Conservation (phyloP, 306 rosid species). For the Inga oerstediana region DNA sequence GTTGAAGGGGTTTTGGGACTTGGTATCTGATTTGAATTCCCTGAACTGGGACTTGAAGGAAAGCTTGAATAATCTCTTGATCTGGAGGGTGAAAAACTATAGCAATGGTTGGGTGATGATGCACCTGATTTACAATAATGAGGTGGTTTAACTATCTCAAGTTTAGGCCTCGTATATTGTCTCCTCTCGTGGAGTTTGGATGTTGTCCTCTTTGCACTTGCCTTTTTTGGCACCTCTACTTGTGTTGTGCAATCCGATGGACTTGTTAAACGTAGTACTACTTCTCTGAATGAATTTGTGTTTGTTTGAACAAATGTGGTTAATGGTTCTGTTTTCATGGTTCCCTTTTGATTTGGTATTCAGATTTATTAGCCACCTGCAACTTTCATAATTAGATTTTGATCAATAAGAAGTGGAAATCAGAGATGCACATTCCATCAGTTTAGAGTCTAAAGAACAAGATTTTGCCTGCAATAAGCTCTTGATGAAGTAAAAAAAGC, state of each 20-base stretch:
- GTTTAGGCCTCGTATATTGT: constrained; percentile 72
- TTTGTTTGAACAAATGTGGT: constrained; percentile 83
- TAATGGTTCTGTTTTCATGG: constrained; percentile 53
- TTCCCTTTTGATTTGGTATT: constrained; percentile 12
- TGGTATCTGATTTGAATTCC: constrained; percentile 42
- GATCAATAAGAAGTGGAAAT: too few species aligned
- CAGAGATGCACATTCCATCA: too few species aligned
- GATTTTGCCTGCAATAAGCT: too few species aligned
- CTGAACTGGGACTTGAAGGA: constrained; percentile 48
- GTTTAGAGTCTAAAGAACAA: too few species aligned
- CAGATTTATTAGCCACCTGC: constrained; percentile 24
- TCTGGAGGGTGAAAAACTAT: constrained; percentile 42
- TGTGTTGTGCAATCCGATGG: constrained; percentile 48
- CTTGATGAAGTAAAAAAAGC: background rate
- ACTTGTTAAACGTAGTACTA: constrained; percentile 81
- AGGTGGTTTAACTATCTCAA: constrained; percentile 74
- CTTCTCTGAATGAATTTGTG: constrained; percentile 65
- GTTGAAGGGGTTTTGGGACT: constrained; percentile 70
- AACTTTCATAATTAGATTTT: background rate
- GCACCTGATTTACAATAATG: constrained; percentile 35
- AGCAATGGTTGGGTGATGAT: constrained; percentile 15
- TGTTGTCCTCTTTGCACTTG: constrained; percentile 36
- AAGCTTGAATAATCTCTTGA: constrained; percentile 34
- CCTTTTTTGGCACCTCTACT: constrained; percentile 32
- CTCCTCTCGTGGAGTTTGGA: constrained; percentile 82